phyloP scores from a whole-genome alignment of 164 flowering plant genomes.

The Saururus chinensis region DNA sequence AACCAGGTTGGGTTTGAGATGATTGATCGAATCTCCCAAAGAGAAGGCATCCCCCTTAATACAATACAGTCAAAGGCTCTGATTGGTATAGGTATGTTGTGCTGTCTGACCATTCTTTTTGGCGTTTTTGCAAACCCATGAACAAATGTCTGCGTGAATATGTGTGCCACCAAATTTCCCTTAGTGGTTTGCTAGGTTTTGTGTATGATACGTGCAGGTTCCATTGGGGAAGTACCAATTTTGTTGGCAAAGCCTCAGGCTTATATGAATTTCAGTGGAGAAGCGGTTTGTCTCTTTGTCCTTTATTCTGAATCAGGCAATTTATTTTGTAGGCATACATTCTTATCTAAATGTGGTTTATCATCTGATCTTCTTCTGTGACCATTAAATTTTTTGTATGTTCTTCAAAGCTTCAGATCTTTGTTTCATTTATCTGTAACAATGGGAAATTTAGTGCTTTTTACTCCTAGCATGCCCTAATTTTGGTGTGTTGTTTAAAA shows the following conservation, averaged over 20 bases:
- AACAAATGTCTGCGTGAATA: background rate
- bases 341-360: too few species aligned
- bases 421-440: too few species aligned
- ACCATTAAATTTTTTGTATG: too few species aligned
- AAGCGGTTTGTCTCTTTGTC: constrained; percentile 50
- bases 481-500: too few species aligned
- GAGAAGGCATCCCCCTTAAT: constrained; percentile 65
- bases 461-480: too few species aligned
- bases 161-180: background rate
- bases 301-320: constrained; percentile 1
- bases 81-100: constrained; percentile 71
- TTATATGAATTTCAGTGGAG: constrained; percentile 94
- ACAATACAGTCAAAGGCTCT: constrained; percentile 93
- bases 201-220: constrained; percentile 54
- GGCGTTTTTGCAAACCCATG: background rate
- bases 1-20: constrained; percentile 94
- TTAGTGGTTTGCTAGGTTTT: constrained; percentile 13
- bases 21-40: constrained; percentile 72
- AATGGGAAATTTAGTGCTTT: too few species aligned
- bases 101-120: background rate
- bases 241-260: constrained; percentile 87
- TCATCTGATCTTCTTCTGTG: too few species aligned
- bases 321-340: background rate
- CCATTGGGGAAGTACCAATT: constrained; percentile 86
- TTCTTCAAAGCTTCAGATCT: too few species aligned